Evolutionary conservation across 2,329 filamentous ascomycete genomes (phyloP), one percentile per base, ranked within the genome.

Genomic region (Cladosporium sp.): DNA sequence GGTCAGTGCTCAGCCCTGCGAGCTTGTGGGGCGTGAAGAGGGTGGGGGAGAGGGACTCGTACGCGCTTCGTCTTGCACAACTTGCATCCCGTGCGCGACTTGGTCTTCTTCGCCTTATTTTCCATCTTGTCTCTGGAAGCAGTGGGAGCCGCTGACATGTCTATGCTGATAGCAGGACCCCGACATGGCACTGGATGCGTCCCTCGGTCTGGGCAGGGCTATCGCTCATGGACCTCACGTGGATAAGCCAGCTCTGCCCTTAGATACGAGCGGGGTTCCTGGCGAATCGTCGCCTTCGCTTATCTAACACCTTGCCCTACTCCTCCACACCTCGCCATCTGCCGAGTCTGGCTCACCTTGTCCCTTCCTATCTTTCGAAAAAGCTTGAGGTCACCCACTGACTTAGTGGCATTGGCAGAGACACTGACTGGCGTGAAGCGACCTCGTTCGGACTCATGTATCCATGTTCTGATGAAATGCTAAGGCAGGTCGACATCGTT

Each of bases 41-140:
- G 34, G 35, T n/a, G 32, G 9, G 6, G 9, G 18, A 5, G 28
- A 18, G 16, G 16, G 16, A 18, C 16, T 18, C 44, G 18, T 35
- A 46, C 44, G 9, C 51, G 37, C 33, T 48, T 46, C 3, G 13
- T 33, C 44, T 53, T 53, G 38, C 51, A 53, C 34, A 43, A 48
- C 28, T 34, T 41, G 37, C 51, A 53, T 22, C 51, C 51, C 9
- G 51, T 42, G 18, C 51, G 41, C 11, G 43, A 48, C 38, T 53
- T 53, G 14, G 43, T 53, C 38, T 46, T 53, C 38, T 53, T 53
- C 2, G 43, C 22, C 38, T 18, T 18, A 18, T 46, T 53, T 3
- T 43, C 43, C 34, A 46, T 46, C 7, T 31, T 14, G 14, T 10
- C 6, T n/a, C 16, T 40, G 9, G 43, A 13, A 11, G 31, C 11